Evolutionary conservation across 1,284 basidiomycete genomes (phyloP), one percentile per base, ranked within the genome.

Genomic region (Puccinia polysora): DNA sequence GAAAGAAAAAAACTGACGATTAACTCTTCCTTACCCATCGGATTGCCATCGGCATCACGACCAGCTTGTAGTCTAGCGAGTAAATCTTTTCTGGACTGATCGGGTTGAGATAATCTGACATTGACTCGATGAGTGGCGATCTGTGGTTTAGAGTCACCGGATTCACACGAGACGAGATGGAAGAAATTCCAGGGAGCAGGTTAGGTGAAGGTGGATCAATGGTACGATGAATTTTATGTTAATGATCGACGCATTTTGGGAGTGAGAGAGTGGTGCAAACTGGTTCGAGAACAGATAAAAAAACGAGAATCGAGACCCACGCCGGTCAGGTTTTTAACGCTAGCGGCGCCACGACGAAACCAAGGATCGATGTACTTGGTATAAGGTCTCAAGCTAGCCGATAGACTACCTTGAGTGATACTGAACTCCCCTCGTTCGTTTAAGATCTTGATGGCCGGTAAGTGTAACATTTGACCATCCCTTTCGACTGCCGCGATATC

Each of bases 361-460:
- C 90, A 91, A 2, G 90, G 90, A 65, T 78, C 77, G 63, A 76
- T 25, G 69, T 77, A 76, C 59, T 73, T 53, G 40, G 52, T 32
- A 49, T 38, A 52, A 43, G 64, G 75, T 73, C 77, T 85, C 82
- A 87, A 85, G 82, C 83, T 86, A 0, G 85, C 82, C 0, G 91
- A 89, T 20, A 93, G 82, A 12, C 86, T 85, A 45, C 91, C 92
- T 82, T 93, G 86, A 0, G 90, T 87, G 56, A 89, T 89, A 2
- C 88, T 88, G 80, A 84, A 93, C 78, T 93, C 91, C 69, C 92
- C 92, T 25, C 92, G 88, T 73, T 88, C 88, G 80, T 95, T 94
- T 69, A 96, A 84, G 75, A 94, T 91, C 78, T 88, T 82, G 55
- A 94, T 87, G 12, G 90, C 92, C 1, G 90, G 88, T 65, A 91